These are phyloP conservation scores for Hanseniaspora lindneri DNA, from an alignment of 805 yeast genomes.

Conservation along the genomic window DNA sequence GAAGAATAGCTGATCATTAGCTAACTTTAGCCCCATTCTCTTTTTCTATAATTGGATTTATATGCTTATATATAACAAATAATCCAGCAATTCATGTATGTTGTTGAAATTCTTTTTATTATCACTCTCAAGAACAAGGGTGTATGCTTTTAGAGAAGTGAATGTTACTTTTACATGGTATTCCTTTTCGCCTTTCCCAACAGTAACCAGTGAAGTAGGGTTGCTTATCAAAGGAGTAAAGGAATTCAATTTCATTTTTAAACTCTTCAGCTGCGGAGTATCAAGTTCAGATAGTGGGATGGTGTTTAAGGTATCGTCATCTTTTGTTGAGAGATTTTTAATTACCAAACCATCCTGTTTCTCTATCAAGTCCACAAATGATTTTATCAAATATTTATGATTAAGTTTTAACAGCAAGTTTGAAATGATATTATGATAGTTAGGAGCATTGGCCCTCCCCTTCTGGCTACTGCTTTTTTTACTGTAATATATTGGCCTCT, in stretches of 20 bases:
- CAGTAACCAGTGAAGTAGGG: background rate
- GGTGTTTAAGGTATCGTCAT: background rate
- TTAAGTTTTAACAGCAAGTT: conserved; percentile 4
- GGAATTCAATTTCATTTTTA: conserved; percentile 1
- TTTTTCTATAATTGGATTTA: background rate
- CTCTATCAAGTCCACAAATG: background rate
- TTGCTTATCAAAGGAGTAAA: background rate
- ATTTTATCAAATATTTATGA: conserved; percentile 2
- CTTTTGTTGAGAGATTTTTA: background rate
- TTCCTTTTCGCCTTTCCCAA: background rate
- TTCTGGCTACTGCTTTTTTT: background rate
- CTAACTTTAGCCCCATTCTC: too few relatives aligned
- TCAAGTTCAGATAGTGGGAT: background rate
- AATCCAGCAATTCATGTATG: conserved; percentile 5
- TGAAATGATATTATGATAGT: background rate
- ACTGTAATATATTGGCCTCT: conserved; percentile 1
- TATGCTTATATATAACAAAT: background rate
- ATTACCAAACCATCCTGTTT: background rate
- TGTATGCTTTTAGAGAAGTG: background rate
- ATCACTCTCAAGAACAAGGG: background rate
- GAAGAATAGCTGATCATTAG: conserved; percentile 13
- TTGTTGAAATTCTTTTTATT: background rate
- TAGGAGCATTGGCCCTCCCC: background rate
- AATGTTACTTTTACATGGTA: background rate
- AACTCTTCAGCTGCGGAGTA: background rate